A percentile compares a stretch with the other conserved stretches of the same genome.
These are phyloP conservation scores for Phytophthora vignae DNA, from an alignment of 352 stramenopile genomes.

Conservation along the genomic window DNA sequence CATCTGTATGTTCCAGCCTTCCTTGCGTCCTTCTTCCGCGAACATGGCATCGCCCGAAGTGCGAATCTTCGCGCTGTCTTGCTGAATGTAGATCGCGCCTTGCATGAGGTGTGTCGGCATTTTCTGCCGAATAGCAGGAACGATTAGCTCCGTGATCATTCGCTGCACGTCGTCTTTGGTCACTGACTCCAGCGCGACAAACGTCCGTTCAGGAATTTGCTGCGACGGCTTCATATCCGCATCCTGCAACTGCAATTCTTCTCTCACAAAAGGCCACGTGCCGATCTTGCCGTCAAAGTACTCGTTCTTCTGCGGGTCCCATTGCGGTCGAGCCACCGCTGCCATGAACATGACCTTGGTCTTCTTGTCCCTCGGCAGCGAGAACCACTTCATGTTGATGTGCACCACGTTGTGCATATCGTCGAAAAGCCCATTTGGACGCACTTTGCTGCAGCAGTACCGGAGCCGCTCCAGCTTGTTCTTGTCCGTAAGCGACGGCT, in stretches of 20 bases:
- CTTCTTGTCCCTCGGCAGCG: slow-evolving; percentile 44
- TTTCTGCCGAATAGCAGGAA: slow-evolving; percentile 42
- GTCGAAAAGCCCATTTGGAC: slow-evolving; percentile 45
- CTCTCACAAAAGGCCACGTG: slow-evolving; percentile 50
- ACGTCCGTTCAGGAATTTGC: slow-evolving; percentile 1
- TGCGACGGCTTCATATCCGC: slow-evolving; percentile 6
- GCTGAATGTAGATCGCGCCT: slow-evolving; percentile 49
- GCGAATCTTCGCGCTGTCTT: slow-evolving; percentile 53
- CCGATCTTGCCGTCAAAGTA: slow-evolving; percentile 60
- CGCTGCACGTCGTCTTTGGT: slow-evolving; percentile 53
- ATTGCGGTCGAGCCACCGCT: slow-evolving; percentile 53
- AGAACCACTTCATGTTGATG: slow-evolving; percentile 60
- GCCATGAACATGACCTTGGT: slow-evolving; percentile 56
- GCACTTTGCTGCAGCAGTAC: slow-evolving; percentile 49
- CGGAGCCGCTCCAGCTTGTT: slow-evolving; percentile 48
- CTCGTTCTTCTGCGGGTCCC: slow-evolving; percentile 36
- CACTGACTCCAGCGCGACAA: slow-evolving; percentile 43
- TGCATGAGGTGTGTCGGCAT: slow-evolving; percentile 46
- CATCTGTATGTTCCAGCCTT: slow-evolving; percentile 52
- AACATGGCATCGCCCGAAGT: slow-evolving; percentile 40
- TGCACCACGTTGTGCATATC: slow-evolving; percentile 58
- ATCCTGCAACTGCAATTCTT: slow-evolving; percentile 14
- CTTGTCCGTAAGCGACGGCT: slow-evolving; percentile 51
- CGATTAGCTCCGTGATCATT: slow-evolving; percentile 46
- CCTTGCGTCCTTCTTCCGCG: slow-evolving; percentile 43